Percentiles rank a stretch among this genome's conserved stretches.
Conservation (phyloP, 2,329 filamentous ascomycete species). For the Lasiodiplodia hormozganensis region DNA sequence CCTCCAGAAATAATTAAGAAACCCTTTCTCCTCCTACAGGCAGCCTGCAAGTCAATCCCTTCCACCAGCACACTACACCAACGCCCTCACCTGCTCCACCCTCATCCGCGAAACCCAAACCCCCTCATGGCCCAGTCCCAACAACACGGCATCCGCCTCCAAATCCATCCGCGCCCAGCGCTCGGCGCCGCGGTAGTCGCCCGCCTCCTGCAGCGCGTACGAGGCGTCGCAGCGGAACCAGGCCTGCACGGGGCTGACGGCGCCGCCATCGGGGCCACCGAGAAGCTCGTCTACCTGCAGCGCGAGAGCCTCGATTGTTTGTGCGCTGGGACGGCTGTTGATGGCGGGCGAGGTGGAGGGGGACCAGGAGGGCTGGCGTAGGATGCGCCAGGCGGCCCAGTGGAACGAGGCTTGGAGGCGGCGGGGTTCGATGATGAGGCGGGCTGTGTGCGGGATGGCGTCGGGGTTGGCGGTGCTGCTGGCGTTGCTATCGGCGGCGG, state of each 20-base stretch:
- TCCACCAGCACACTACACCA: neutral
- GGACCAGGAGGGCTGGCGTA: neutral
- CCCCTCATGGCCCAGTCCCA: neutral
- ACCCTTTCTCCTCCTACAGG: too few species aligned
- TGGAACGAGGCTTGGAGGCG: neutral
- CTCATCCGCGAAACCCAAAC: neutral
- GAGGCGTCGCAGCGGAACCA: neutral
- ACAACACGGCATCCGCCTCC: neutral
- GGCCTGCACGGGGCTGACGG: neutral
- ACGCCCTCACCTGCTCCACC: neutral
- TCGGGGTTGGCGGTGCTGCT: neutral
- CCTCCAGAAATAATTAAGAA: too few species aligned
- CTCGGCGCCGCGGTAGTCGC: neutral
- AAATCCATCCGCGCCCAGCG: neutral
- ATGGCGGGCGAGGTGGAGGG: neutral
- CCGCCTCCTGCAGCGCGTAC: neutral
- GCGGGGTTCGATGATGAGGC: neutral
- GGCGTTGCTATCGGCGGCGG: too few species aligned
- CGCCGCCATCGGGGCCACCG: neutral
- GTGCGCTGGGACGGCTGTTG: neutral
- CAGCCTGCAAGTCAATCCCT: neutral
- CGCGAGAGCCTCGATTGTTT: neutral
- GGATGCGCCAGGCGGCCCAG: neutral
- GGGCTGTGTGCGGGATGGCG: neutral
- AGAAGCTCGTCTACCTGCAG: neutral